Conservation (phyloP, 805 yeast species). For the Kuraishia capsulata region DNA sequence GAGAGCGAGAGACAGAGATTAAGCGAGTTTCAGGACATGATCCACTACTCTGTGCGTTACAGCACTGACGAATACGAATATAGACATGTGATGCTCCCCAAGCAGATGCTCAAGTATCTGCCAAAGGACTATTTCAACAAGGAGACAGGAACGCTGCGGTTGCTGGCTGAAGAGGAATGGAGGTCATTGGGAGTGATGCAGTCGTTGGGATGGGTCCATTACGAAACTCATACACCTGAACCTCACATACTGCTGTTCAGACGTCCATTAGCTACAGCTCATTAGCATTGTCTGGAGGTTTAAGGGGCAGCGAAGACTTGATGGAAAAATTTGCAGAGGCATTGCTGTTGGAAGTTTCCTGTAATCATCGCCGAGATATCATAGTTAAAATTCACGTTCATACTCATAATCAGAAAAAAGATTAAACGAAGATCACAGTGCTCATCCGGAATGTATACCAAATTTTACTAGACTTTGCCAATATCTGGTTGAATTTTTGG, state of each 20-base stretch:
- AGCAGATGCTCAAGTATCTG: slow-evolving; percentile 86
- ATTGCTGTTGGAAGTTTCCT: too few species aligned
- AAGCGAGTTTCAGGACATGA: slow-evolving; percentile 85
- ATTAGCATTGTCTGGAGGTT: slow-evolving; percentile 31
- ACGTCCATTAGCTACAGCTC: slow-evolving; percentile 54
- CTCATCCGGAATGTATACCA: too few species aligned
- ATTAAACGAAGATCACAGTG: too few species aligned
- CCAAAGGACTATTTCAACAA: slow-evolving; percentile 92
- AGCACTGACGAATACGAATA: slow-evolving; percentile 90
- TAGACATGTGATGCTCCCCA: slow-evolving; percentile 95
- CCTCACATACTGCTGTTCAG: slow-evolving; percentile 91
- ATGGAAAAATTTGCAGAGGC: too few species aligned
- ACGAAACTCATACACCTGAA: slow-evolving; percentile 97
- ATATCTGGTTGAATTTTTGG: too few species aligned
- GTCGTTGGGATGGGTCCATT: slow-evolving; percentile 95
- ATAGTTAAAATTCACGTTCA: too few species aligned
- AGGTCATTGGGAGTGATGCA: slow-evolving; percentile 97
- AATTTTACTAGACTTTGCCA: too few species aligned
- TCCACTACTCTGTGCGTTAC: slow-evolving; percentile 90
- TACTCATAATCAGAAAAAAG: too few species aligned
- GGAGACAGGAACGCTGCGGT: slow-evolving; percentile 88
- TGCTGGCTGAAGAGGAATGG: slow-evolving; percentile 95
- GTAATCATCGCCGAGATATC: too few species aligned
- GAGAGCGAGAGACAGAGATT: slow-evolving; percentile 81
- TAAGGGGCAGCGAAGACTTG: neutral